A percentile compares a stretch with the other conserved stretches of the same genome.
phyloP scores from a whole-genome alignment of 306 rosid species.

The Quercus parvula region DNA sequence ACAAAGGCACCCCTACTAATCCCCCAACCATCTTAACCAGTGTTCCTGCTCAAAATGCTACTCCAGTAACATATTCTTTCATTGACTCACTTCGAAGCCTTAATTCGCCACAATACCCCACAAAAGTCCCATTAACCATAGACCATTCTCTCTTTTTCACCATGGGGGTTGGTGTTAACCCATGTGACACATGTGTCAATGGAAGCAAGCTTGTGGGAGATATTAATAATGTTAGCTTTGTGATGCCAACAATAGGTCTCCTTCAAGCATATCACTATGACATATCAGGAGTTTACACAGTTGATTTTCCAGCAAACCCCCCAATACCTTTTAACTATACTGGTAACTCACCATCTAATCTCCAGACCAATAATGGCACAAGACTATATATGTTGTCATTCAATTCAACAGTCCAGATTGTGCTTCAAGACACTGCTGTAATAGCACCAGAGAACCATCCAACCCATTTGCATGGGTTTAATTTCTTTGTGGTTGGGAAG shows the following conservation, averaged over 20 bases:
- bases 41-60: conserved; percentile 62
- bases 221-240: conserved; percentile 54
- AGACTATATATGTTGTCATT: conserved; percentile 42
- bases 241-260: conserved; percentile 52
- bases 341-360: conserved; percentile 47
- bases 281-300: conserved; percentile 50
- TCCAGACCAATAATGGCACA: conserved; percentile 55
- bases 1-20: conserved; percentile 43
- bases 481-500: conserved; percentile 66
- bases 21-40: conserved; percentile 31
- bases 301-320: conserved; percentile 66
- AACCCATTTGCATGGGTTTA: conserved; percentile 63
- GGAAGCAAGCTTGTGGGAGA: conserved; percentile 49
- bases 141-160: conserved; percentile 60
- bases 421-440: conserved; percentile 61
- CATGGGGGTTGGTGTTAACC: conserved; percentile 49
- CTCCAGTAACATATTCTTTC: conserved; percentile 40
- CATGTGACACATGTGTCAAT: conserved; percentile 40
- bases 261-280: conserved; percentile 72
- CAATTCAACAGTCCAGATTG: conserved; percentile 56
- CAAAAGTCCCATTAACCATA: conserved; percentile 46
- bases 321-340: conserved; percentile 54
- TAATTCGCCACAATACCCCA: conserved; percentile 53
- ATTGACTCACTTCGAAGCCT: conserved; percentile 61
- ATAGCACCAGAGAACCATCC: conserved; percentile 79